Evolutionary conservation across 805 yeast species (phyloP).

Genomic region (Martiniozyma abietophila): DNA sequence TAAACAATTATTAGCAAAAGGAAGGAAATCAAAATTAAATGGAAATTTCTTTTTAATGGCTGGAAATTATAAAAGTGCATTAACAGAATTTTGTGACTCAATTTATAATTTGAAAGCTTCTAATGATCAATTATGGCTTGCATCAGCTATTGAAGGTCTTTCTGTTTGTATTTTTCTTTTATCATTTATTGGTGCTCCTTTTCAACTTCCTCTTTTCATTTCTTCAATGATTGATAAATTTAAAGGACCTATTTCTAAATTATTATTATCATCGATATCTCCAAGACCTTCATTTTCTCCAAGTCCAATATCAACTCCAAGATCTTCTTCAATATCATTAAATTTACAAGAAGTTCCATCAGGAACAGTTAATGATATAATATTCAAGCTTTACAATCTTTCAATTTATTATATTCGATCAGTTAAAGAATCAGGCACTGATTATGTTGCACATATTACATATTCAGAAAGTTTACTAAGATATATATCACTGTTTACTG

Average conservation of each 20-base stretch:
- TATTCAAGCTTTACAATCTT: constrained; percentile 31
- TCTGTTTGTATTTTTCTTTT: constrained; percentile 57
- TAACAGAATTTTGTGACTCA: constrained; percentile 69
- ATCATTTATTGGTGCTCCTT: constrained; percentile 44
- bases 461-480: constrained; percentile 66
- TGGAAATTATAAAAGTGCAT: constrained; percentile 67
- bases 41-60: constrained; percentile 74
- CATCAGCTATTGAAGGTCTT: constrained; percentile 75
- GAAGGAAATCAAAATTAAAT: constrained; percentile 65
- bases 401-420: constrained; percentile 35
- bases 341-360: constrained; percentile 16
- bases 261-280: constrained; percentile 30
- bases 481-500: constrained; percentile 49
- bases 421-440: constrained; percentile 53
- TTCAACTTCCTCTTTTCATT: constrained; percentile 34
- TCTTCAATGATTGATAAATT: constrained; percentile 17
- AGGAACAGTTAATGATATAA: constrained; percentile 26
- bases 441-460: constrained; percentile 74
- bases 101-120: constrained; percentile 45
- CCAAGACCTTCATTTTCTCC: constrained; percentile 40
- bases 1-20: constrained; percentile 39
- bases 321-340: constrained; percentile 4
- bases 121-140: constrained; percentile 82
- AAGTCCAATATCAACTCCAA: constrained; percentile 11
- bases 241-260: constrained; percentile 18